These are phyloP conservation scores for Vigna nakashimae DNA, from an alignment of 306 rosid genomes.

Conservation along the genomic window DNA sequence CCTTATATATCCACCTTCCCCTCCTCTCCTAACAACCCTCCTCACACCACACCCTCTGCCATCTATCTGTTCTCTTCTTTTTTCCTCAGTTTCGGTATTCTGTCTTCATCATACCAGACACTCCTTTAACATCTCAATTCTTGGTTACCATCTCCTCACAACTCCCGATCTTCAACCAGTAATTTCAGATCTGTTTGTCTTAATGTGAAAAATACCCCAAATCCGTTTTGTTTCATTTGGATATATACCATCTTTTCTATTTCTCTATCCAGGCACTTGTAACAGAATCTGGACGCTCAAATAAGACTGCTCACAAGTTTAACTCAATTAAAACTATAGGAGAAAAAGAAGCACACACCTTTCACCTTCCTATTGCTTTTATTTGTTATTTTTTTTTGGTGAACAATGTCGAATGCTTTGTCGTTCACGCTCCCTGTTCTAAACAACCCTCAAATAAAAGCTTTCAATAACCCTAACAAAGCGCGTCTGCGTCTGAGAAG, in stretches of 20 bases:
- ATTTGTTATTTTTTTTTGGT: not conserved
- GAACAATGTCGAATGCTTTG: constrained; percentile 64
- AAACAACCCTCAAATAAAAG: constrained; percentile 66
- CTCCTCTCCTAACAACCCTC: constrained; percentile 46
- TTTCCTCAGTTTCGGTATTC: not conserved
- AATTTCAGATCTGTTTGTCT: constrained; percentile 37
- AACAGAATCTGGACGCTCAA: not conserved
- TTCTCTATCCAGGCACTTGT: not conserved
- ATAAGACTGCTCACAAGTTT: not conserved
- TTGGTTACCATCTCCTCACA: not conserved
- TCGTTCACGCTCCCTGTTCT: constrained; percentile 42
- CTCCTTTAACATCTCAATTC: not conserved
- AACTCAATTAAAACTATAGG: not conserved
- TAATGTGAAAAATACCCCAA: not conserved
- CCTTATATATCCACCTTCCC: constrained; percentile 50
- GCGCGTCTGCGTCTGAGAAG: constrained; percentile 36
- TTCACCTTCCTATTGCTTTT: not conserved
- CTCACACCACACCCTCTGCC: constrained; percentile 40
- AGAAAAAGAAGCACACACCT: not conserved
- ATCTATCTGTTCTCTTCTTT: not conserved
- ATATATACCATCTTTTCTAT: not conserved
- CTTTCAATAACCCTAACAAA: not conserved
- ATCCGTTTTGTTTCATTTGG: not conserved
- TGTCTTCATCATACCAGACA: not conserved
- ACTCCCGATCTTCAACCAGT: not conserved